Evolutionary conservation across 2,329 filamentous ascomycete species (phyloP).

Genomic region (Phoma herbarum): DNA sequence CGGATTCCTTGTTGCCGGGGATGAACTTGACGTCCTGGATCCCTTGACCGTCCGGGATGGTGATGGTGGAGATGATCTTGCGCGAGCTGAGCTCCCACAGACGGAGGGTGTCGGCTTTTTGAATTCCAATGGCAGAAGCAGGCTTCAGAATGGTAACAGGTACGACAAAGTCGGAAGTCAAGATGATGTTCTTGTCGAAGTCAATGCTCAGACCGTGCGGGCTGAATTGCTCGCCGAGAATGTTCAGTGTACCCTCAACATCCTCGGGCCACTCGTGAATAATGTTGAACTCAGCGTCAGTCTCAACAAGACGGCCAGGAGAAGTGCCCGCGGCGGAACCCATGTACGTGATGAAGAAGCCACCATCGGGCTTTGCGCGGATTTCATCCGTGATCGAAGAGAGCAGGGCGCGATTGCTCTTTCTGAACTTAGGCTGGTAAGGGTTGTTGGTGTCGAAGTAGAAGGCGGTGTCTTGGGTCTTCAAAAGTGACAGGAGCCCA

Average conservation of each 20-base stretch:
- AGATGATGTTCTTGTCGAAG: constrained; percentile 65
- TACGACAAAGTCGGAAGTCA: constrained; percentile 72
- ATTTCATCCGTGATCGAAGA: background rate
- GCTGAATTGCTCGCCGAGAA: constrained; percentile 68
- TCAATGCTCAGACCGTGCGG: constrained; percentile 68
- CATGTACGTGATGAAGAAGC: background rate
- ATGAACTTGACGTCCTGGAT: background rate
- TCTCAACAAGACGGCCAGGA: background rate
- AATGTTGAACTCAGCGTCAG: background rate
- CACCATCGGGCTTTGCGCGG: background rate
- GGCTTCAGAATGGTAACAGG: background rate
- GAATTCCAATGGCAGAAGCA: background rate
- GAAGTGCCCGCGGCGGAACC: background rate
- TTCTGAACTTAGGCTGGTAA: constrained; percentile 66
- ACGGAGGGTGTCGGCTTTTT: background rate
- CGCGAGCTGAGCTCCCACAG: background rate
- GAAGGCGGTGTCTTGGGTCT: constrained; percentile 68
- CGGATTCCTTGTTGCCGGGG: background rate
- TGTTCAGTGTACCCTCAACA: constrained; percentile 62
- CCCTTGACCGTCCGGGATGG: background rate
- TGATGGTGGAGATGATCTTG: background rate
- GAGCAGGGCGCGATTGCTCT: constrained; percentile 69
- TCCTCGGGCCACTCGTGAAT: constrained; percentile 62
- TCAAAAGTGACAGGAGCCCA: constrained; percentile 66
- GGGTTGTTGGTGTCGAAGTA: constrained; percentile 69